These are phyloP conservation scores for Aphanomyces euteiches DNA, from an alignment of 352 stramenopile genomes.

Conservation along the genomic window DNA sequence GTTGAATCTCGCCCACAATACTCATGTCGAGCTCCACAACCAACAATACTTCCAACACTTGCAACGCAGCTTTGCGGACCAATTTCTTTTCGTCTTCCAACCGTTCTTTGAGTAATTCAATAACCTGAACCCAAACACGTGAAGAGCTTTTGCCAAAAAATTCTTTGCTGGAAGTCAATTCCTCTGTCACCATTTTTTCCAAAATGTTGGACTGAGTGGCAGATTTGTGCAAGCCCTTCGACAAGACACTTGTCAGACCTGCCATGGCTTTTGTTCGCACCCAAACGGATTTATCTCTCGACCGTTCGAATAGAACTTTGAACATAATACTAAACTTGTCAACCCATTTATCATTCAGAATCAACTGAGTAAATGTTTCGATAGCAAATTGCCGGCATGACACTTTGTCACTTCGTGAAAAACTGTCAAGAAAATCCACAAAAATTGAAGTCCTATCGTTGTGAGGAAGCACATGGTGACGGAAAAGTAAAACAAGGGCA, in stretches of 20 bases:
- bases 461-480: not conserved
- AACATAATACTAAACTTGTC: conserved; percentile 37
- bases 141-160: conserved; percentile 6
- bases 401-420: conserved; percentile 62
- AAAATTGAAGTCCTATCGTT: conserved; percentile 37
- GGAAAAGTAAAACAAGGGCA: not conserved
- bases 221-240: not conserved
- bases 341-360: conserved; percentile 43
- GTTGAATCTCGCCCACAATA: conserved; percentile 67
- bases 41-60: conserved; percentile 71
- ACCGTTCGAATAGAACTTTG: conserved; percentile 67
- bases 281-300: conserved; percentile 70
- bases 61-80: conserved; percentile 70
- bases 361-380: conserved; percentile 62
- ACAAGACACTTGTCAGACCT: conserved; percentile 47
- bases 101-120: conserved; percentile 69
- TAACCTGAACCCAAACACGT: conserved; percentile 56
- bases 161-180: conserved; percentile 5
- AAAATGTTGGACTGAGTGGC: not conserved
- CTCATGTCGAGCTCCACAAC: conserved; percentile 16
- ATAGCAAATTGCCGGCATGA: conserved; percentile 81
- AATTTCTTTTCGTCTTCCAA: conserved; percentile 80
- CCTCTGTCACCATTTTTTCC: not conserved
- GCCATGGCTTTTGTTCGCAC: conserved; percentile 78
- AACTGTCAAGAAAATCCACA: conserved; percentile 65